Evolutionary conservation across 2,329 filamentous ascomycete genomes (phyloP).

Genomic region (Ophiocordyceps unilateralis): DNA sequence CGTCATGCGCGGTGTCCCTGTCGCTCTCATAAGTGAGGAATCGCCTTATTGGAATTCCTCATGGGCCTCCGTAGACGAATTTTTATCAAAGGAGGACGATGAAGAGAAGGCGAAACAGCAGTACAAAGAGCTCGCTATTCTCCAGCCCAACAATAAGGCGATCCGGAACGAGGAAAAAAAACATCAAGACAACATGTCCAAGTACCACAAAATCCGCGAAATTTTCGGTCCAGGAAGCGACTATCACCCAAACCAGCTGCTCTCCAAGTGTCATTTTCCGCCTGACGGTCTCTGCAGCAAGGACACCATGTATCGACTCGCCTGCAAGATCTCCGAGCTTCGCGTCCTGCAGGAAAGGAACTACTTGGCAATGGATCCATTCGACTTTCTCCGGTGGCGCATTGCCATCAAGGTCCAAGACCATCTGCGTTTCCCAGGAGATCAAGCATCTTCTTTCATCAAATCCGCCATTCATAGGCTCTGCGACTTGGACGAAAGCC

Average conservation of each 20-base stretch:
- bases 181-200: constrained; percentile 14
- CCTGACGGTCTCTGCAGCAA: constrained; percentile 14
- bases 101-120: constrained; percentile 8
- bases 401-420: constrained; percentile 7
- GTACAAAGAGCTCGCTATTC: neutral
- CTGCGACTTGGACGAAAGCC: constrained; percentile 1
- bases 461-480: constrained; percentile 5
- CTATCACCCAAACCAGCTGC: constrained; percentile 20
- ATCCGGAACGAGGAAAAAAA: constrained; percentile 7
- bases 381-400: constrained; percentile 20
- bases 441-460: constrained; percentile 4
- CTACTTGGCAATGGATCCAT: constrained; percentile 17
- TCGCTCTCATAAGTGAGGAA: constrained; percentile 11
- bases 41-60: constrained; percentile 12
- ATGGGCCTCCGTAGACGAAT: constrained; percentile 14
- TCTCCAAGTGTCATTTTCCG: constrained; percentile 15
- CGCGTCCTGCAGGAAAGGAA: constrained; percentile 7
- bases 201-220: constrained; percentile 15
- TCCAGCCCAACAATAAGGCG: constrained; percentile 3
- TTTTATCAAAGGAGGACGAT: constrained; percentile 9
- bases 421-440: constrained; percentile 1
- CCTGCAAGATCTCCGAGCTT: constrained; percentile 16
- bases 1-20: constrained; percentile 10
- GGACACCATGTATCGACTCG: constrained; percentile 18
- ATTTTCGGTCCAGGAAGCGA: constrained; percentile 12